Evolutionary conservation across 2,329 filamentous ascomycete species (phyloP).

Genomic region (Cercospora sp.): DNA sequence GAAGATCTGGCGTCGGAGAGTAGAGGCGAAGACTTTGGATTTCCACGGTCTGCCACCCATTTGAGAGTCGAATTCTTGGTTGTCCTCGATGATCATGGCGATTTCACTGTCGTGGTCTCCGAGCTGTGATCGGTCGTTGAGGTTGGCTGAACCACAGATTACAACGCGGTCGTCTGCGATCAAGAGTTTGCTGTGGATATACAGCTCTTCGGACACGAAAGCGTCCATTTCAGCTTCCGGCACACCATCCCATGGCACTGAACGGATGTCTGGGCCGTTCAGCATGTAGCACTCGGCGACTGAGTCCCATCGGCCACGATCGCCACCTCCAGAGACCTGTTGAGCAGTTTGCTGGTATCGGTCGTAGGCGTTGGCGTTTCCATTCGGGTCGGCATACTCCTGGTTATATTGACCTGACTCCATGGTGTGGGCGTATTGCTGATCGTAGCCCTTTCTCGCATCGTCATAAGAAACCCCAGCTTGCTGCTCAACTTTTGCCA

Average conservation of each 20-base stretch:
- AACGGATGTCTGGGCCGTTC: conserved; percentile 67
- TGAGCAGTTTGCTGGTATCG: conserved; percentile 71
- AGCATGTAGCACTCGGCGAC: conserved; percentile 84
- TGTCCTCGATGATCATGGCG: conserved; percentile 83
- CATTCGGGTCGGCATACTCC: conserved; percentile 32
- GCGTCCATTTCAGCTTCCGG: conserved; percentile 59
- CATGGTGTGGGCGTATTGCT: conserved; percentile 35
- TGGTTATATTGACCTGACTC: conserved; percentile 37
- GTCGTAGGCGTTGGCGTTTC: conserved; percentile 50
- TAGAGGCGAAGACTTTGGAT: conserved; percentile 74
- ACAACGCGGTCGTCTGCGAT: conserved; percentile 81
- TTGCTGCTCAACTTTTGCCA: conserved; percentile 60
- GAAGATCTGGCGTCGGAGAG: conserved; percentile 81
- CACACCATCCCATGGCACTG: conserved; percentile 60
- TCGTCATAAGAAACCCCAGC: conserved; percentile 68
- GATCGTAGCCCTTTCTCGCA: conserved; percentile 60
- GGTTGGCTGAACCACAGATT: conserved; percentile 74
- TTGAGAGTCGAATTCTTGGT: conserved; percentile 64
- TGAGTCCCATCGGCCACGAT: conserved; percentile 66
- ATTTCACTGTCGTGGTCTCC: conserved; percentile 85
- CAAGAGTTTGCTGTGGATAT: conserved; percentile 68
- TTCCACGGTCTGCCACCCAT: conserved; percentile 74
- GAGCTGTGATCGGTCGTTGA: conserved; percentile 74
- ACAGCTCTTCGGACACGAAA: conserved; percentile 63
- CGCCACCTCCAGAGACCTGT: conserved; percentile 49